Evolutionary conservation across 352 stramenopile genomes (phyloP).

Genomic region (Phytophthora cactorum): DNA sequence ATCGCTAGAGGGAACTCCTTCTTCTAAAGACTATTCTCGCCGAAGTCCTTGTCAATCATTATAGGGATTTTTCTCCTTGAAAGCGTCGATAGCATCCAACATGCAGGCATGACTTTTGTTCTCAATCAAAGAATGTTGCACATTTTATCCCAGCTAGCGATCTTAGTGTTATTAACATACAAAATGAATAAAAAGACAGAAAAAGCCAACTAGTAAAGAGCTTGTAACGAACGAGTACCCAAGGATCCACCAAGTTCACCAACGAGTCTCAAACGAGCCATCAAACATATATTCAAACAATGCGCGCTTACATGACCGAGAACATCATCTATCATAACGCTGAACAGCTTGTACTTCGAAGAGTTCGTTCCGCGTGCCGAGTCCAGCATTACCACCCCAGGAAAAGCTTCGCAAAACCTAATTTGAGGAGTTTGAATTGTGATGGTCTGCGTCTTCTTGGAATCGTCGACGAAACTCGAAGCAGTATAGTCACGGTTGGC

Average conservation of each 20-base stretch:
- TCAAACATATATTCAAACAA: not conserved
- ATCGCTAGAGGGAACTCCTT: not conserved
- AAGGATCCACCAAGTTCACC: not conserved
- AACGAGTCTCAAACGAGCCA: not conserved
- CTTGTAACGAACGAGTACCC: not conserved
- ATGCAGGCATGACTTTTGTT: not conserved
- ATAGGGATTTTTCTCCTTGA: constrained; percentile 10
- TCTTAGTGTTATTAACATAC: no score
- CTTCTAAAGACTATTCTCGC: constrained; percentile 1
- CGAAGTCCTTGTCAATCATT: constrained; percentile 7
- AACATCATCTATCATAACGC: constrained; percentile 15
- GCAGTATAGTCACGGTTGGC: not conserved
- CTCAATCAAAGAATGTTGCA: not conserved
- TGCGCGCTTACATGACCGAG: constrained; percentile 4
- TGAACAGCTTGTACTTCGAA: constrained; percentile 14
- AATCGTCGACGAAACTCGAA: not conserved
- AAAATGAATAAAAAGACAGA: not conserved
- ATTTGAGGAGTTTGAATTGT: constrained; percentile 7
- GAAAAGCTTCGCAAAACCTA: constrained; percentile 1
- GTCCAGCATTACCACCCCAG: constrained; percentile 2
- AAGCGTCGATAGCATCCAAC: not conserved
- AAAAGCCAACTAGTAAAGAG: not conserved
- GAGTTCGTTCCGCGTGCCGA: constrained; percentile 9
- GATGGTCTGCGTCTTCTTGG: not conserved
- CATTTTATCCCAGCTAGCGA: not conserved